Evolutionary conservation across 31 red algal species (phyloP).

Genomic region (Odonthalia washingtoniensis): DNA sequence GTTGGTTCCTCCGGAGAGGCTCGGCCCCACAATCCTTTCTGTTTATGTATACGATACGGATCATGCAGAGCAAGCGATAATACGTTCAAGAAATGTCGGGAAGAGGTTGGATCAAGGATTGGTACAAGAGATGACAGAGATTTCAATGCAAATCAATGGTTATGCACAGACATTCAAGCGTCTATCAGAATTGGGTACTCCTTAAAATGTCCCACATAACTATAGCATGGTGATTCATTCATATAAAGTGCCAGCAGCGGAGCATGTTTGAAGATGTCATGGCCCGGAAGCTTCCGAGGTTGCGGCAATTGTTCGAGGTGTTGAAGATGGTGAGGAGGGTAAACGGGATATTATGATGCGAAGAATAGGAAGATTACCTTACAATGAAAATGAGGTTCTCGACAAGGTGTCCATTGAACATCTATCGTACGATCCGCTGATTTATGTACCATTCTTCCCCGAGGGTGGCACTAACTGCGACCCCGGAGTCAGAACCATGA

Average conservation of each 20-base stretch:
- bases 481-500: too few species aligned
- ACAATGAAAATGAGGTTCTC: slow-evolving; percentile 7
- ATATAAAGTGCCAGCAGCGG: background rate
- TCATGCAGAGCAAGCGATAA: background rate
- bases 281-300: background rate
- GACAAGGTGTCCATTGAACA: background rate
- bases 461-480: too few species aligned
- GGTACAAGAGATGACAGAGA: background rate
- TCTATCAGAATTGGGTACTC: too few species aligned
- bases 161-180: too few species aligned
- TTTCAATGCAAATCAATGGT: background rate
- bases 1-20: background rate
- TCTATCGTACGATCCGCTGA: slow-evolving; percentile 30
- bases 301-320: background rate
- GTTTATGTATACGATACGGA: slow-evolving; percentile 39
- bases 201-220: too few species aligned
- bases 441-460: slow-evolving; percentile 12
- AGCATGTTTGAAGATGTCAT: background rate
- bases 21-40: slow-evolving; percentile 19
- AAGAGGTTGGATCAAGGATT: background rate
- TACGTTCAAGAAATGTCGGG: background rate
- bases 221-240: too few species aligned
- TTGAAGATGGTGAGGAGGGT: background rate
- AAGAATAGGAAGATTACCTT: background rate
- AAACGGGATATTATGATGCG: slow-evolving; percentile 3